Conservation (phyloP, 2,329 filamentous ascomycete species). For the Aspergillus intermedius region DNA sequence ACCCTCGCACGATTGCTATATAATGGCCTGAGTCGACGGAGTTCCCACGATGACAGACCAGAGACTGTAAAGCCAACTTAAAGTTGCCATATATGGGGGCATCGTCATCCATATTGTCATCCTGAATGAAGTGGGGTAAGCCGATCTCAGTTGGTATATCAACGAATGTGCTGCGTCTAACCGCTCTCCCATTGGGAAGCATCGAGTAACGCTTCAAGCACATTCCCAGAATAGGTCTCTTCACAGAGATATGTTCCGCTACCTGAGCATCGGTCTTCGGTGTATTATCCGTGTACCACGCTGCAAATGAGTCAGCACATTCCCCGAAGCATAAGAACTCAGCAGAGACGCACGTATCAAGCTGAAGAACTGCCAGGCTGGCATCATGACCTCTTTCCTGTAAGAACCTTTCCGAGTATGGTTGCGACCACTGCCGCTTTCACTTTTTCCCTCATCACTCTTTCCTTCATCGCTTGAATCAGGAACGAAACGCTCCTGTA, state of each 20-base stretch:
- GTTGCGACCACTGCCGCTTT: conserved; percentile 25
- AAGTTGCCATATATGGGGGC: conserved; percentile 76
- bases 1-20: conserved; percentile 73
- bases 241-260: conserved; percentile 76
- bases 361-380: conserved; percentile 95
- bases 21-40: conserved; percentile 89
- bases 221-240: conserved; percentile 80
- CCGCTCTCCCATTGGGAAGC: conserved; percentile 60
- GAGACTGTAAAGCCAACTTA: conserved; percentile 82
- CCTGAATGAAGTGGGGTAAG: conserved; percentile 82
- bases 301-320: conserved; percentile 43
- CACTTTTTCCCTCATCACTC: conserved; percentile 5
- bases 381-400: conserved; percentile 82
- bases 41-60: conserved; percentile 84
- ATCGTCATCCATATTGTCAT: conserved; percentile 62
- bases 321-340: conserved; percentile 1
- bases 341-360: conserved; percentile 65
- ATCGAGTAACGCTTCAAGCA: conserved; percentile 87
- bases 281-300: conserved; percentile 73
- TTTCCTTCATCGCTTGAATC: conserved; percentile 33
- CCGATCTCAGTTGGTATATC: conserved; percentile 83
- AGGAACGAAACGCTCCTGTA: conserved; percentile 40
- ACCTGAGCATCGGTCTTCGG: conserved; percentile 68
- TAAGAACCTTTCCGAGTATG: conserved; percentile 36
- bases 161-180: conserved; percentile 71